These are phyloP conservation scores for Yamagishiella unicocca DNA, from an alignment of 139 green algal genomes.

Conservation along the genomic window DNA sequence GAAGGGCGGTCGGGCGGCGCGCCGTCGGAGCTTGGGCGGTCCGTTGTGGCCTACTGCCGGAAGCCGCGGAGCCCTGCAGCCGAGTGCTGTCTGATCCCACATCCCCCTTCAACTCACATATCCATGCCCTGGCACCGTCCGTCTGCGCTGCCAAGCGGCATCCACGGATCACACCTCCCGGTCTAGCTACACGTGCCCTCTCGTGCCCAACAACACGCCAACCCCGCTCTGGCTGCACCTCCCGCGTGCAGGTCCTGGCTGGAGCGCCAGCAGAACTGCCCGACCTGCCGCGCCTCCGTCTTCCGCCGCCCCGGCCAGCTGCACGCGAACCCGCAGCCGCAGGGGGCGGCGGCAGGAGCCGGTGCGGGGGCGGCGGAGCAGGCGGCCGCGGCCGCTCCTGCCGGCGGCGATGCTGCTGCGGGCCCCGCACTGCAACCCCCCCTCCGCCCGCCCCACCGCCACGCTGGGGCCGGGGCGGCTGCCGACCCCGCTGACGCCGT, in stretches of 20 bases:
- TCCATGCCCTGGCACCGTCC: no score
- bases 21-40: no score
- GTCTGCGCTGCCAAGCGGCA: neutral
- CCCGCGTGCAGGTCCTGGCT: conserved; percentile 88
- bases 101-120: no score
- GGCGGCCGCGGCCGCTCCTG: neutral
- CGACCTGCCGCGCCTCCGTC: conserved; percentile 95
- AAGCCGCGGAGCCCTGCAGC: no score
- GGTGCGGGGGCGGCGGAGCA: conserved; percentile 17
- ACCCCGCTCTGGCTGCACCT: neutral
- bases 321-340: conserved; percentile 29
- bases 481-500: neutral
- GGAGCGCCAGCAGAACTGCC: conserved; percentile 97
- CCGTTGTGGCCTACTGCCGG: no score
- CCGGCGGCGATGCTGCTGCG: neutral
- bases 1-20: no score
- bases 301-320: conserved; percentile 57
- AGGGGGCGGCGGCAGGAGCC: conserved; percentile 19
- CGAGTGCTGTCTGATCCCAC: no score
- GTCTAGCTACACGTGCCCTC: no score
- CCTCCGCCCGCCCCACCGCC: neutral
- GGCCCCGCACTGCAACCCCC: neutral
- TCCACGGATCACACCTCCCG: neutral
- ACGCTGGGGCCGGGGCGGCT: neutral
- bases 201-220: neutral